These are phyloP conservation scores for Glebionis coronaria DNA, from an alignment of 129 eudicot genomes.

Conservation along the genomic window DNA sequence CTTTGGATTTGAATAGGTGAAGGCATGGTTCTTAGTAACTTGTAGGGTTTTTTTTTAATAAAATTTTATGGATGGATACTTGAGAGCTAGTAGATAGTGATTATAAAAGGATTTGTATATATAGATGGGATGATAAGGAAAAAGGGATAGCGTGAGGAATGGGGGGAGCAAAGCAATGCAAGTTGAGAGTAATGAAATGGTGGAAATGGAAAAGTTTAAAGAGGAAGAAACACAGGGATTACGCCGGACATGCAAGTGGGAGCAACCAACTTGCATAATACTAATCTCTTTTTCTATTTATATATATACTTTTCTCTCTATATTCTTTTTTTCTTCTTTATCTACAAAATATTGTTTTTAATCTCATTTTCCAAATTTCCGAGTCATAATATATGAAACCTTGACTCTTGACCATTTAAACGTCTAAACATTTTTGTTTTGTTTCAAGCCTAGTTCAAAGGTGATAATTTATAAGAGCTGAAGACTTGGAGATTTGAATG, in stretches of 20 bases:
- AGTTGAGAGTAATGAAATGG: slow-evolving; percentile 30
- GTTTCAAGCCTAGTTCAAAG: too few relatives aligned
- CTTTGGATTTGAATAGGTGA: slow-evolving; percentile 59
- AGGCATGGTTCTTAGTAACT: slow-evolving; percentile 34
- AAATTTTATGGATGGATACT: neutral
- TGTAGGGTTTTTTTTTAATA: neutral
- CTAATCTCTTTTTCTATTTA: neutral
- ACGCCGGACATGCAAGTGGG: slow-evolving; percentile 72
- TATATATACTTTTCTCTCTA: neutral
- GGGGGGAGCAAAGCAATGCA: slow-evolving; percentile 19
- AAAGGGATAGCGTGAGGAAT: slow-evolving; percentile 26
- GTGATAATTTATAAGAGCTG: too few relatives aligned
- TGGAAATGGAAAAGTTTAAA: slow-evolving; percentile 25
- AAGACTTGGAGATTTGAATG: too few relatives aligned
- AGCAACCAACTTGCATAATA: slow-evolving; percentile 47
- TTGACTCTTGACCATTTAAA: too few relatives aligned
- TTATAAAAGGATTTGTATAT: neutral
- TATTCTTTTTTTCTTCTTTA: neutral
- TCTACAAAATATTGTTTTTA: too few relatives aligned
- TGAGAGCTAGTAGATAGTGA: neutral
- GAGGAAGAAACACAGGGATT: slow-evolving; percentile 39
- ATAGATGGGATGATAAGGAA: neutral
- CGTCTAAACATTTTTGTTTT: too few relatives aligned
- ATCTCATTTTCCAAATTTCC: too few relatives aligned
- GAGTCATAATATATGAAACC: too few relatives aligned